These are phyloP conservation scores for Calycina marina DNA, from an alignment of 2,329 filamentous ascomycete species.

Conservation along the genomic window DNA sequence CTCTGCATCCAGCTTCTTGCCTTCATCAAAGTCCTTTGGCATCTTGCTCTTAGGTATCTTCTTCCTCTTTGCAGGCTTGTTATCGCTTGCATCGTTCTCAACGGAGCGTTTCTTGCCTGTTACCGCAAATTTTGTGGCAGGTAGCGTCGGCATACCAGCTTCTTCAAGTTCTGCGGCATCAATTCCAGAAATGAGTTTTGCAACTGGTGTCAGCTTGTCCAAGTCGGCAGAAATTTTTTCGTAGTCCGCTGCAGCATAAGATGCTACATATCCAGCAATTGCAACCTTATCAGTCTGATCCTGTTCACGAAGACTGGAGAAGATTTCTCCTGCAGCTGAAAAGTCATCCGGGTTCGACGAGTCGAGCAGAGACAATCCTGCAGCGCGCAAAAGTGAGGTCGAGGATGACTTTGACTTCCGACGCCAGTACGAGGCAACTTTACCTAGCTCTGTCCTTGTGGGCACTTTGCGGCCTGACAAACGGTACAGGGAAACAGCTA, in stretches of 20 bases:
- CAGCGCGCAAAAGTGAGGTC: conserved; percentile 60
- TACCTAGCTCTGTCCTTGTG: conserved; percentile 59
- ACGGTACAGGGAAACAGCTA: conserved; percentile 67
- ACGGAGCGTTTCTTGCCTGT: conserved; percentile 34
- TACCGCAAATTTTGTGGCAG: conserved; percentile 25
- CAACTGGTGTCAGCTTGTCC: conserved; percentile 43
- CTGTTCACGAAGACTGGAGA: conserved; percentile 52
- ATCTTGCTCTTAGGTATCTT: conserved; percentile 44
- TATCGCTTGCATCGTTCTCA: conserved; percentile 24
- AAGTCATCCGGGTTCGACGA: conserved; percentile 58
- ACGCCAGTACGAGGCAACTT: conserved; percentile 72
- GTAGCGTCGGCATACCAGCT: conserved; percentile 45
- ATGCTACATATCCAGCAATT: conserved; percentile 73
- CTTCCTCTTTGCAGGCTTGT: conserved; percentile 36
- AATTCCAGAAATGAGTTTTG: conserved; percentile 43
- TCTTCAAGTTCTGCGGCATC: conserved; percentile 48
- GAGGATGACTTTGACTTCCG: conserved; percentile 40
- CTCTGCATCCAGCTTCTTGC: conserved; percentile 75
- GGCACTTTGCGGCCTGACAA: conserved; percentile 58
- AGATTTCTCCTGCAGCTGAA: conserved; percentile 60
- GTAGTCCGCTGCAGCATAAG: conserved; percentile 50
- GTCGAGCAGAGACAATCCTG: conserved; percentile 68
- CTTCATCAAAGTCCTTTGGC: conserved; percentile 61
- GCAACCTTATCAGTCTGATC: conserved; percentile 55
- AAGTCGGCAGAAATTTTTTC: conserved; percentile 39